These are phyloP conservation scores for Fusarium equiseti DNA, from an alignment of 2,329 filamentous ascomycete species.

Conservation along the genomic window DNA sequence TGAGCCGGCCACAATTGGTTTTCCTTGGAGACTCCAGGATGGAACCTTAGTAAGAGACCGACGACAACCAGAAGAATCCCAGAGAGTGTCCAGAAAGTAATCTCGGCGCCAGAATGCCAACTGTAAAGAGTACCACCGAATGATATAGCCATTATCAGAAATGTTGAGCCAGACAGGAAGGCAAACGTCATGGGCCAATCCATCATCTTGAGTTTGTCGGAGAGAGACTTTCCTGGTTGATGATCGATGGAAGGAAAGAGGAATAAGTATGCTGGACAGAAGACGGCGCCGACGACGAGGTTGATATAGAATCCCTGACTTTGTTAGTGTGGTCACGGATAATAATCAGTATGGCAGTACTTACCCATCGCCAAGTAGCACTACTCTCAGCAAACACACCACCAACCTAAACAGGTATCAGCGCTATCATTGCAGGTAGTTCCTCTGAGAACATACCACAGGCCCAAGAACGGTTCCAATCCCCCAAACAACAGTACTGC, in stretches of 20 bases:
- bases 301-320: slow-evolving; percentile 4
- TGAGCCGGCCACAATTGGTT: not conserved
- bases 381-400: slow-evolving; percentile 57
- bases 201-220: not conserved
- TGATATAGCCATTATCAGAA: not conserved
- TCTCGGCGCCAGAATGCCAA: not conserved
- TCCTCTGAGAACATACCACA: not conserved
- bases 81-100: not conserved
- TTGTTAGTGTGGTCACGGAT: rapidly evolving
- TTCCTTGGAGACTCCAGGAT: not conserved
- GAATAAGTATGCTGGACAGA: not conserved
- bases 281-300: not conserved
- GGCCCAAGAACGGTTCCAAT: not conserved
- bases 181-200: not conserved
- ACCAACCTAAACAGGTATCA: slow-evolving; percentile 52
- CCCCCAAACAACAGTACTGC: not conserved
- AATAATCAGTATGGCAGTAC: rapidly evolving
- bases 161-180: slow-evolving; percentile 2
- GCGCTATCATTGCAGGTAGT: too few relatives aligned
- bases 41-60: not conserved
- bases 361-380: slow-evolving; percentile 56
- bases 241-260: not conserved
- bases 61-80: rapidly evolving
- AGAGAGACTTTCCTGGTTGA: not conserved
- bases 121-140: not conserved